phyloP scores from a whole-genome alignment of 345 rosid genomes.

The Salix purpurea region DNA sequence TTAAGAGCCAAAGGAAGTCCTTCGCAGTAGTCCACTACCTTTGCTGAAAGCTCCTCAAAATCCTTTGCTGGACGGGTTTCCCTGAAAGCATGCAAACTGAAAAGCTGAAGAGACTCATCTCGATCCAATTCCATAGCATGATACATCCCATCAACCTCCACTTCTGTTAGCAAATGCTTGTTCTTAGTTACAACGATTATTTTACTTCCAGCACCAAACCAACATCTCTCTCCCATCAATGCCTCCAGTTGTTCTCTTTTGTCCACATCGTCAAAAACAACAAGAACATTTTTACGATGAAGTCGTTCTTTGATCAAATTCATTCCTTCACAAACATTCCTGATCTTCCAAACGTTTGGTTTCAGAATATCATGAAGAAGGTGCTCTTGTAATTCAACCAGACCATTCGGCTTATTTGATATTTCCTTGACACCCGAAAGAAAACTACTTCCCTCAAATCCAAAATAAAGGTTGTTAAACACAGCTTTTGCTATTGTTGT shows the following conservation, averaged over 20 bases:
- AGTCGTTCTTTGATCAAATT: constrained; percentile 1
- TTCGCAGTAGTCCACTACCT: not conserved
- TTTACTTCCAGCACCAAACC: not conserved
- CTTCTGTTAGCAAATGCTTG: not conserved
- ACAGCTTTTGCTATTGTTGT: constrained; percentile 9
- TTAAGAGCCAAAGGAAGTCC: constrained; percentile 1
- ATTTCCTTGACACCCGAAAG: not conserved
- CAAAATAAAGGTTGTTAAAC: not conserved
- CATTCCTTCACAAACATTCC: not conserved
- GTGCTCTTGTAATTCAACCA: not conserved
- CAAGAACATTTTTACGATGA: not conserved
- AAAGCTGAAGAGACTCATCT: not conserved
- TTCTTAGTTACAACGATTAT: not conserved
- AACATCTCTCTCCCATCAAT: not conserved
- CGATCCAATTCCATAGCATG: not conserved
- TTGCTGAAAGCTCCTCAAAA: not conserved
- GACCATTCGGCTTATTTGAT: not conserved
- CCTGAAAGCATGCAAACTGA: constrained; percentile 1
- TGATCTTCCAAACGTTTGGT: not conserved
- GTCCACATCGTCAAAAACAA: constrained; percentile 7
- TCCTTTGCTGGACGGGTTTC: not conserved
- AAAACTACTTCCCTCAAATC: not conserved
- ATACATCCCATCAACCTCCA: not conserved
- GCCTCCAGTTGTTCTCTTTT: not conserved
- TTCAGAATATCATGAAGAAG: not conserved